These are phyloP conservation scores for Magnaporthiopsis rhizophila DNA, from an alignment of 2,329 filamentous ascomycete genomes.

Conservation along the genomic window DNA sequence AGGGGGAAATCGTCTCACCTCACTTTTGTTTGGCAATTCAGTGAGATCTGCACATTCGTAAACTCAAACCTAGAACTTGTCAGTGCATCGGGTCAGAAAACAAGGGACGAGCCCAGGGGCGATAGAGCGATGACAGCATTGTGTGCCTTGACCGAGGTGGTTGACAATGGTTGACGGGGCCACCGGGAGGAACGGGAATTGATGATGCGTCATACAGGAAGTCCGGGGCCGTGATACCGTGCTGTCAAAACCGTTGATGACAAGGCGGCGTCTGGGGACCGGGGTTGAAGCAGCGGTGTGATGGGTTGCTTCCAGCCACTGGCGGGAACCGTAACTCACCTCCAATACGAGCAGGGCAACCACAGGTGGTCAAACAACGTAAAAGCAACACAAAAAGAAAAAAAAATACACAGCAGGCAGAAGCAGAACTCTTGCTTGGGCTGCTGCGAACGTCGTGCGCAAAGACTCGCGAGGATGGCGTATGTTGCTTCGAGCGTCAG, in stretches of 20 bases:
- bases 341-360: background rate
- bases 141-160: too few species aligned
- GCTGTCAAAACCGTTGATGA: background rate
- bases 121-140: background rate
- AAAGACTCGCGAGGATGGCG: background rate
- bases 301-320: background rate
- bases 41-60: background rate
- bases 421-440: background rate
- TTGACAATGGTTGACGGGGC: background rate
- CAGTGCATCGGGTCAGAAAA: background rate
- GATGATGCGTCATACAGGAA: background rate
- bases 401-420: background rate
- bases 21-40: background rate
- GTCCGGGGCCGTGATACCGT: background rate
- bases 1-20: background rate
- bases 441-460: background rate
- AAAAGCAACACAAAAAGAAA: background rate
- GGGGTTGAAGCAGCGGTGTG: background rate
- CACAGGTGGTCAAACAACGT: background rate
- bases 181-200: background rate
- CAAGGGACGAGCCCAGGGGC: too few species aligned
- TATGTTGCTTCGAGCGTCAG: background rate
- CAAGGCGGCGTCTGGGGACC: background rate
- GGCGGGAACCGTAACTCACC: background rate
- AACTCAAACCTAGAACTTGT: background rate